These are phyloP conservation scores for Ampelomyces quisqualis DNA, from an alignment of 2,329 filamentous ascomycete genomes.

Conservation along the genomic window DNA sequence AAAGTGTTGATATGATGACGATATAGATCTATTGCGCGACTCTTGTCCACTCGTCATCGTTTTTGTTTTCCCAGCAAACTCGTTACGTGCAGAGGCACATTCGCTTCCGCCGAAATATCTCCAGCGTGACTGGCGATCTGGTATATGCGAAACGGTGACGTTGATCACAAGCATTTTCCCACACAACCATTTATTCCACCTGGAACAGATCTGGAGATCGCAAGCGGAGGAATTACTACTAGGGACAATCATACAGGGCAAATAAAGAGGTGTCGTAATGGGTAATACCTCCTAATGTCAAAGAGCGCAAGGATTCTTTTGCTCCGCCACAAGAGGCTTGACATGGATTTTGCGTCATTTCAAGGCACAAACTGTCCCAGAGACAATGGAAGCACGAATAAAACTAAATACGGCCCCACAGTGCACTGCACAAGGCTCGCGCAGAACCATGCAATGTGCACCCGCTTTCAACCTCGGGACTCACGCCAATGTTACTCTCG, in stretches of 20 bases:
- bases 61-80: neutral
- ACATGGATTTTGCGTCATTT: no score
- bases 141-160: conserved; percentile 1
- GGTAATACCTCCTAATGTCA: neutral
- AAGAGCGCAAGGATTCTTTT: no score
- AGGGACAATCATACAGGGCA: conserved; percentile 1
- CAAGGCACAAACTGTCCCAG: neutral
- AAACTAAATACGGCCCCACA: neutral
- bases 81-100: neutral
- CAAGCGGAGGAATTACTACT: neutral
- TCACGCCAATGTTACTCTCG: neutral
- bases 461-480: neutral
- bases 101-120: neutral
- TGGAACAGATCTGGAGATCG: neutral
- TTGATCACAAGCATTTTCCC: neutral
- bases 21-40: neutral
- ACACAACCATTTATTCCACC: neutral
- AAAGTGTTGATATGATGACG: neutral
- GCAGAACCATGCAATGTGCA: no score
- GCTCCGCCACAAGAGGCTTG: no score
- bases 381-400: neutral
- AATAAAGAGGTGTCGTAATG: neutral
- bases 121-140: neutral
- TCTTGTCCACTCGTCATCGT: conserved; percentile 1
- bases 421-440: neutral